phyloP scores from a whole-genome alignment of 2,329 filamentous ascomycete genomes.

The Apiospora arundinis region DNA sequence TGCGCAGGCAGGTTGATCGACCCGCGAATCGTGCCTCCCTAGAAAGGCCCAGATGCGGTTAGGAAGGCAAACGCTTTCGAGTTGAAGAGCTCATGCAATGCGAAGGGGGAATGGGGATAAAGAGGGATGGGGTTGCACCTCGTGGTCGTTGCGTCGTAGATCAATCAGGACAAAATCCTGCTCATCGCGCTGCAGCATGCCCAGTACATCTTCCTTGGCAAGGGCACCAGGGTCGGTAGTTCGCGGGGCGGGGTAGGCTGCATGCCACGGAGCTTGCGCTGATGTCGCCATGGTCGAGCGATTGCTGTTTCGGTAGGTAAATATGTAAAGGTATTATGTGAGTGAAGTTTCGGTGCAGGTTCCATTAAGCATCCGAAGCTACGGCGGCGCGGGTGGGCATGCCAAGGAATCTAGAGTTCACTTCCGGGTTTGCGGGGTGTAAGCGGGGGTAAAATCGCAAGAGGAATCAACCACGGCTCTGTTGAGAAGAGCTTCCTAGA shows the following conservation, averaged over 20 bases:
- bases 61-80: neutral
- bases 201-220: neutral
- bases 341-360: neutral
- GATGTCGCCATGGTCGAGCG: neutral
- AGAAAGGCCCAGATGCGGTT: constrained; percentile 14
- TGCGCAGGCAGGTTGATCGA: constrained; percentile 61
- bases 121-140: constrained; percentile 36
- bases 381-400: too few relatives aligned
- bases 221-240: neutral
- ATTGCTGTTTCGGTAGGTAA: neutral
- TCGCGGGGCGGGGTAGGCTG: neutral
- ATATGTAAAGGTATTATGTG: too few relatives aligned
- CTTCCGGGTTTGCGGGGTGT: neutral
- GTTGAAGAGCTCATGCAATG: neutral
- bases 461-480: too few relatives aligned
- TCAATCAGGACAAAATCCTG: constrained; percentile 46
- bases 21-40: constrained; percentile 62
- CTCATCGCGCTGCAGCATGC: neutral
- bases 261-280: constrained; percentile 1
- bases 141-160: constrained; percentile 49
- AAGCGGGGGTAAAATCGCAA: too few relatives aligned
- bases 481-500: too few relatives aligned
- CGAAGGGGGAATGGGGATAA: neutral
- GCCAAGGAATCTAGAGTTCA: too few relatives aligned
- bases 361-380: neutral